phyloP scores from a whole-genome alignment of 768 basidiomycete species.

The Hysterangium stoloniferum region DNA sequence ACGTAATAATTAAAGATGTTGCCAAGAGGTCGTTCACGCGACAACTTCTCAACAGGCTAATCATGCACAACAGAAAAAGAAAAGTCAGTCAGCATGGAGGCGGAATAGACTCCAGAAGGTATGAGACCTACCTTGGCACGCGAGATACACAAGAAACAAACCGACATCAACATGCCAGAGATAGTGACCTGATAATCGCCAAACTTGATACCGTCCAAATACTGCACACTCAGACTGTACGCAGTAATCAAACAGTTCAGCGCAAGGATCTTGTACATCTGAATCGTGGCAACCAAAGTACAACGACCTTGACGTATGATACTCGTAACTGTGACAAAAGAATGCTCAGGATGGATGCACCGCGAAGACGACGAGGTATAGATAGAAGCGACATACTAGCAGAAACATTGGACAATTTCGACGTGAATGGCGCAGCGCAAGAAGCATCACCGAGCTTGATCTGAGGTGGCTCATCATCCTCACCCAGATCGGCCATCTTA shows the following conservation, averaged over 20 bases:
- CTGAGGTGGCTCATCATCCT: constrained; percentile 90
- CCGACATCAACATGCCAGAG: constrained; percentile 94
- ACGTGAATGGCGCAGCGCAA: constrained; percentile 97
- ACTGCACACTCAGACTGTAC: constrained; percentile 96
- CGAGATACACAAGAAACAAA: constrained; percentile 98
- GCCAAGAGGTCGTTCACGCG: constrained; percentile 84
- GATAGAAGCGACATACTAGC: constrained; percentile 45
- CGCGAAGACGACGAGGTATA: neutral
- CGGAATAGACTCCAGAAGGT: neutral
- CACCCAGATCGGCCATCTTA: constrained; percentile 87
- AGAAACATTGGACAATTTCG: constrained; percentile 93
- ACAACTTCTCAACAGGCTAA: constrained; percentile 94
- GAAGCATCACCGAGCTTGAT: constrained; percentile 99
- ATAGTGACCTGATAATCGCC: constrained; percentile 98
- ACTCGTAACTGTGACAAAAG: constrained; percentile 95
- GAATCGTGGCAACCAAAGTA: constrained; percentile 95
- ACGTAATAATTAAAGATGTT: constrained; percentile 98
- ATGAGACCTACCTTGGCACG: constrained; percentile 72
- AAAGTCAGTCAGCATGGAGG: neutral
- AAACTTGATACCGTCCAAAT: constrained; percentile 98
- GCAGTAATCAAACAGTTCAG: constrained; percentile 97
- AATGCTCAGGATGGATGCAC: neutral
- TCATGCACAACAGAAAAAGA: neutral
- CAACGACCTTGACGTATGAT: constrained; percentile 98
- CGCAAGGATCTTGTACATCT: constrained; percentile 99